These are phyloP conservation scores for Orobanche coerulescens DNA, from an alignment of 257 asterid species.

Conservation along the genomic window DNA sequence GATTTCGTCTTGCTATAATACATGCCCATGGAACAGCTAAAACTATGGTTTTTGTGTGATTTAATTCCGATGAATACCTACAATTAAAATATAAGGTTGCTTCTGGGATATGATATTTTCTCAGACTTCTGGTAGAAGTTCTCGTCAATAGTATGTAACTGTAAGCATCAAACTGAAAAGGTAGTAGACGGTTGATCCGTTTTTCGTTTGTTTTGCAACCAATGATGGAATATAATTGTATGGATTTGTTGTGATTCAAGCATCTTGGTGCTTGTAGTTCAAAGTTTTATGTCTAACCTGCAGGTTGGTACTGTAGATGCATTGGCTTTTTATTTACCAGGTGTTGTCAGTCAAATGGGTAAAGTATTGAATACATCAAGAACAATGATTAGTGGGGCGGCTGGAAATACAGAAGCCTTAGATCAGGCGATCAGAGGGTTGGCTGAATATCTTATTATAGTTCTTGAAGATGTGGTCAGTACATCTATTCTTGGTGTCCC, in stretches of 20 bases:
- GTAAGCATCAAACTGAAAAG: constrained; percentile 5
- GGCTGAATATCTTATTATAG: constrained; percentile 66
- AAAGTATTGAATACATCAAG: constrained; percentile 74
- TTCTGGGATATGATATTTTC: neutral
- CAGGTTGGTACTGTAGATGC: constrained; percentile 97
- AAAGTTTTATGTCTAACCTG: constrained; percentile 24
- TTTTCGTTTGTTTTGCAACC: neutral
- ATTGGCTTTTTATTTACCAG: constrained; percentile 91
- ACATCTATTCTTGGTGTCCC: constrained; percentile 26
- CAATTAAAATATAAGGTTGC: neutral
- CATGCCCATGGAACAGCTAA: constrained; percentile 5
- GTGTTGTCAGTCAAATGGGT: constrained; percentile 85
- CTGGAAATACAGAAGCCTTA: constrained; percentile 74
- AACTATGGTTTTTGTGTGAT: neutral
- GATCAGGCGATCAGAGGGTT: constrained; percentile 68
- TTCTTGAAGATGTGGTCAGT: constrained; percentile 51
- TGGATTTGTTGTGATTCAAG: neutral
- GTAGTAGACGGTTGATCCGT: neutral
- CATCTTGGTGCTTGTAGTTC: neutral
- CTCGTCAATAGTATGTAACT: neutral
- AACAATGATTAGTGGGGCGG: constrained; percentile 87
- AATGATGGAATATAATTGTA: neutral
- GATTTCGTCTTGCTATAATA: neutral
- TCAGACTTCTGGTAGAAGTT: neutral
- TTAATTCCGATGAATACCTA: constrained; percentile 4